Evolutionary conservation across 768 basidiomycete genomes (phyloP).

Genomic region (Brasilioporus rufonigricans): DNA sequence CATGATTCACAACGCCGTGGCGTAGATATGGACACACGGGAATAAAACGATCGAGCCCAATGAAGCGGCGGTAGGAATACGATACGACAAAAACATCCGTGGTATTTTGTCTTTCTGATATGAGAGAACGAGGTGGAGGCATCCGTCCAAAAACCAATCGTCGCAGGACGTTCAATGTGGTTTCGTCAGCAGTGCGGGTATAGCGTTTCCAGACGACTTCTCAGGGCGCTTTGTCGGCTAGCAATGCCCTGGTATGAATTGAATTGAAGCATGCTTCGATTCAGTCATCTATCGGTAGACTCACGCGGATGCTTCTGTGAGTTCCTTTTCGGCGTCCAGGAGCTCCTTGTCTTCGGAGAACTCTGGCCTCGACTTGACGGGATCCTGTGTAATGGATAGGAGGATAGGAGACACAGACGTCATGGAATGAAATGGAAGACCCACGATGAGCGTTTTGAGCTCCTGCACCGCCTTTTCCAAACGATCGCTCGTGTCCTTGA

Average conservation of each 20-base stretch:
- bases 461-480: constrained; percentile 63
- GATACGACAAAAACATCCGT: constrained; percentile 18
- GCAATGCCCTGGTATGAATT: constrained; percentile 22
- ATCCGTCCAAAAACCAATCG: neutral
- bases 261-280: constrained; percentile 8
- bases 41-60: constrained; percentile 1
- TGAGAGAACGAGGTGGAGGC: neutral
- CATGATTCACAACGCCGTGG: constrained; percentile 13
- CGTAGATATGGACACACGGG: constrained; percentile 20
- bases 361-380: constrained; percentile 26
- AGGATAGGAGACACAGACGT: constrained; percentile 8
- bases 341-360: constrained; percentile 40
- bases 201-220: constrained; percentile 15
- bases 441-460: constrained; percentile 64
- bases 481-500: constrained; percentile 60
- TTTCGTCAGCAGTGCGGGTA: constrained; percentile 17
- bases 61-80: constrained; percentile 6
- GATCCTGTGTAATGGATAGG: constrained; percentile 24
- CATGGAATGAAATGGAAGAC: constrained; percentile 34
- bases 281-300: constrained; percentile 1
- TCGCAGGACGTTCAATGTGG: neutral
- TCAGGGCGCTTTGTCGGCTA: constrained; percentile 15
- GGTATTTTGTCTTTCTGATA: constrained; percentile 18
- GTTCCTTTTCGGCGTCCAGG: constrained; percentile 53
- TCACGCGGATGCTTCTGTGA: constrained; percentile 53